phyloP scores from a whole-genome alignment of 371 early-diverging fungal genomes.

The Syncephalis fuscata region DNA sequence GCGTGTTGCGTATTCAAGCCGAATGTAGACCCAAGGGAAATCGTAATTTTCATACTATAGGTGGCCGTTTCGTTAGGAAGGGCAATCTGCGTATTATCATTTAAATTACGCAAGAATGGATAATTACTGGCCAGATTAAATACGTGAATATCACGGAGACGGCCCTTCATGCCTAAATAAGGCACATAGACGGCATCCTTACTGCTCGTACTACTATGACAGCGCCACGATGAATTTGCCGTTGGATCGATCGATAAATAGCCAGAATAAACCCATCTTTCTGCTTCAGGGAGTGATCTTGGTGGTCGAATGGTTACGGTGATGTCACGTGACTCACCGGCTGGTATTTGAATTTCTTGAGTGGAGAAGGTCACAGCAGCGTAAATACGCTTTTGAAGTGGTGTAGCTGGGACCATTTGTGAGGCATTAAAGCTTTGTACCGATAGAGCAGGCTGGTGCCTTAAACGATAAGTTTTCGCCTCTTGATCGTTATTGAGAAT shows the following conservation, averaged over 20 bases:
- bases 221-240: slow-evolving; percentile 1
- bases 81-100: slow-evolving; percentile 3
- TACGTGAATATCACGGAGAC: too few species aligned
- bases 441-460: slow-evolving; percentile 21
- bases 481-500: slow-evolving; percentile 22
- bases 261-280: slow-evolving; percentile 4
- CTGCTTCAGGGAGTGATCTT: slow-evolving; percentile 5
- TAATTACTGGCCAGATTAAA: slow-evolving; percentile 12
- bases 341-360: slow-evolving; percentile 12
- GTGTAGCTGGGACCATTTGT: slow-evolving; percentile 9
- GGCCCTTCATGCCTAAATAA: slow-evolving; percentile 31
- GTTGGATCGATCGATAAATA: slow-evolving; percentile 5
- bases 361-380: slow-evolving; percentile 16
- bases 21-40: background rate
- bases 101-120: slow-evolving; percentile 22
- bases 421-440: slow-evolving; percentile 17
- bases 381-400: slow-evolving; percentile 5
- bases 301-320: slow-evolving; percentile 20
- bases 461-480: slow-evolving; percentile 39
- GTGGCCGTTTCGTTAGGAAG: slow-evolving; percentile 3
- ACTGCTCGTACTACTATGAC: too few species aligned
- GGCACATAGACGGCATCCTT: slow-evolving; percentile 19
- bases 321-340: slow-evolving; percentile 20
- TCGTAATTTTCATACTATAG: background rate
- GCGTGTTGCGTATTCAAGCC: slow-evolving; percentile 1